phyloP scores from a whole-genome alignment of 495 filamentous ascomycete genomes.

The Aspergillus nidulans region DNA sequence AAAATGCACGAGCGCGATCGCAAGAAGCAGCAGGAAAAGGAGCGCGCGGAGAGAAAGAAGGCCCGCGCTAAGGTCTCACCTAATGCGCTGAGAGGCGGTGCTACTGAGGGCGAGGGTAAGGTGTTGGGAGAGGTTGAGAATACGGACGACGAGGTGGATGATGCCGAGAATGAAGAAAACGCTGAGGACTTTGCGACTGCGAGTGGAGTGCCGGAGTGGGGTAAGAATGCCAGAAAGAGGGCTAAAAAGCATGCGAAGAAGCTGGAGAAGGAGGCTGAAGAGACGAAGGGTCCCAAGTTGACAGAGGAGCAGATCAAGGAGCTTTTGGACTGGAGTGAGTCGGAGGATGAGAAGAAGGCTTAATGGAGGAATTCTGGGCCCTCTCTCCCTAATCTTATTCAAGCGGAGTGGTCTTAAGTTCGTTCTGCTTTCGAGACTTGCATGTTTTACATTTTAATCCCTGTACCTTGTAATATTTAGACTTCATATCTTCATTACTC shows the following conservation, averaged over 20 bases:
- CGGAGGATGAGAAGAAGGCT: constrained; percentile 30
- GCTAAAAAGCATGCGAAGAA: constrained; percentile 56
- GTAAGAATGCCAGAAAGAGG: constrained; percentile 53
- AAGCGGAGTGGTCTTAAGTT: neutral
- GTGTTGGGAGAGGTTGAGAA: constrained; percentile 40
- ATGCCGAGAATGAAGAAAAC: constrained; percentile 52
- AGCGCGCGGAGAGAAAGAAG: constrained; percentile 39
- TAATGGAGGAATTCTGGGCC: neutral
- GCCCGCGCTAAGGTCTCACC: constrained; percentile 60
- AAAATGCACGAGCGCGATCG: constrained; percentile 54
- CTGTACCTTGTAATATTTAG: neutral
- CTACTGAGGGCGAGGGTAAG: constrained; percentile 34
- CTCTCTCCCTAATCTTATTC: neutral
- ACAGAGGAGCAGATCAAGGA: constrained; percentile 59
- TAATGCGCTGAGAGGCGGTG: constrained; percentile 54
- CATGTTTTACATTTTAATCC: neutral
- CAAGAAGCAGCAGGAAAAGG: constrained; percentile 47
- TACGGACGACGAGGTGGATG: constrained; percentile 43
- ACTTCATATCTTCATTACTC: neutral
- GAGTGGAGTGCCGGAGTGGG: constrained; percentile 48
- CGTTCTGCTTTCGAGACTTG: neutral
- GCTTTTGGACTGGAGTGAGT: constrained; percentile 57
- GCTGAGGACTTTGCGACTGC: constrained; percentile 50
- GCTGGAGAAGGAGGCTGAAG: constrained; percentile 43
- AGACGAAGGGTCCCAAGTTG: constrained; percentile 41